Percentiles rank a stretch among this genome's conserved stretches.
phyloP scores from a whole-genome alignment of 176 grass and related monocot genomes.

The Carex cristatella region DNA sequence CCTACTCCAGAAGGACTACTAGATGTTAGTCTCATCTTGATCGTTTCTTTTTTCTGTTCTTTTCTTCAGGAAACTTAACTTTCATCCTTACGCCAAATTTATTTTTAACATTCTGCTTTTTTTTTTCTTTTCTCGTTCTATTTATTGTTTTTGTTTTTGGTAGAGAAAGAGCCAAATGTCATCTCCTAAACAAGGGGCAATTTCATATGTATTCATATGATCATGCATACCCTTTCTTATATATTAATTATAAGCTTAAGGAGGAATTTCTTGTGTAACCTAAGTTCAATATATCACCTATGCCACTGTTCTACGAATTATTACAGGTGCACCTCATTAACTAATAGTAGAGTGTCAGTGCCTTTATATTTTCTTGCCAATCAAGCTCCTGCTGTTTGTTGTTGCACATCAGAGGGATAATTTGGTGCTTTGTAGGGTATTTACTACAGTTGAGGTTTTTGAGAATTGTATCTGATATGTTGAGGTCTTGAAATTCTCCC shows the following conservation, averaged over 20 bases:
- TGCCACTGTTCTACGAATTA: not conserved
- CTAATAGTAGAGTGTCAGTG: not conserved
- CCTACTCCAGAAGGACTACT: constrained; percentile 14
- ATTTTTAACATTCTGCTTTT: not conserved
- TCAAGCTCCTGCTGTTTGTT: not conserved
- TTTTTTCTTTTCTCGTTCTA: not conserved
- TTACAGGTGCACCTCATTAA: not conserved
- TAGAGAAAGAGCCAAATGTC: constrained; percentile 38
- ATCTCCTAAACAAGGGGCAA: constrained; percentile 5
- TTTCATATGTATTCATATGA: constrained; percentile 27
- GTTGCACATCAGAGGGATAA: not conserved
- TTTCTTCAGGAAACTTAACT: not conserved
- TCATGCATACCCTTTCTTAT: constrained; percentile 3
- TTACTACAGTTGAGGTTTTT: not conserved
- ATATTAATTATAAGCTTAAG: constrained; percentile 33
- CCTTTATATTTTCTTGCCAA: not conserved
- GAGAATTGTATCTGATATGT: not conserved
- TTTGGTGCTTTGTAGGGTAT: constrained; percentile 3
- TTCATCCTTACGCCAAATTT: not conserved
- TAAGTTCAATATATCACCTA: not conserved
- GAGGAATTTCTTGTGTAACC: not conserved
- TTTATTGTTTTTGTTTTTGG: not conserved
- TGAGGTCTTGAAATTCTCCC: not conserved
- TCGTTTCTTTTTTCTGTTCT: not conserved
- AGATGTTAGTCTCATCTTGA: constrained; percentile 13